These are phyloP conservation scores for Aspergillus japonicus DNA, from an alignment of 2,329 filamentous ascomycete species.

Conservation along the genomic window DNA sequence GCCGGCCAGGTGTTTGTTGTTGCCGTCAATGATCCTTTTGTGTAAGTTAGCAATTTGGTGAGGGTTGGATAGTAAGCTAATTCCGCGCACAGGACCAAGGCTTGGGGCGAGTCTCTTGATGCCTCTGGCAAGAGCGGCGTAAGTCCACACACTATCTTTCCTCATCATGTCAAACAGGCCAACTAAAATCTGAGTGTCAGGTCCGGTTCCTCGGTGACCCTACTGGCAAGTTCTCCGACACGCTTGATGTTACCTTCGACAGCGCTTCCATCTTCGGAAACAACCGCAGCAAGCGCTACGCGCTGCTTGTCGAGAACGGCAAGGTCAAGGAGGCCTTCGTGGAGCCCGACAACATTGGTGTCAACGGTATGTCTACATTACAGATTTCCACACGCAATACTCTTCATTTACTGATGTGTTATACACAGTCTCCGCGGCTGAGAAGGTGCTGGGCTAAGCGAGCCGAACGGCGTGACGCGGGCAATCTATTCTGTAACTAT, in stretches of 20 bases:
- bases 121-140: slow-evolving; percentile 72
- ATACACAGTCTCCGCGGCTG: slow-evolving; percentile 47
- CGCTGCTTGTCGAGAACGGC: slow-evolving; percentile 77
- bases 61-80: neutral
- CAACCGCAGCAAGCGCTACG: slow-evolving; percentile 82
- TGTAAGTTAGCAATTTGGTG: slow-evolving; percentile 56
- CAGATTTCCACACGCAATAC: neutral
- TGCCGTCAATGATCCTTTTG: slow-evolving; percentile 90
- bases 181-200: slow-evolving; percentile 46
- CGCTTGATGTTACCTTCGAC: slow-evolving; percentile 80
- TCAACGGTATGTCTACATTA: slow-evolving; percentile 59
- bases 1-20: slow-evolving; percentile 87
- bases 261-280: slow-evolving; percentile 76
- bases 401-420: slow-evolving; percentile 17
- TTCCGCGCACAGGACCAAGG: slow-evolving; percentile 68
- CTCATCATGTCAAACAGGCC: neutral
- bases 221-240: slow-evolving; percentile 74
- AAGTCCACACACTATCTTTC: slow-evolving; percentile 41
- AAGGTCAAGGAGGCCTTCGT: slow-evolving; percentile 78
- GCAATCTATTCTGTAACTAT: neutral
- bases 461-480: neutral
- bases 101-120: slow-evolving; percentile 78
- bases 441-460: slow-evolving; percentile 48
- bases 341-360: slow-evolving; percentile 84
- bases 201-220: slow-evolving; percentile 89